phyloP scores from a whole-genome alignment of 2,329 filamentous ascomycete species.

The Seiridium cupressi region DNA sequence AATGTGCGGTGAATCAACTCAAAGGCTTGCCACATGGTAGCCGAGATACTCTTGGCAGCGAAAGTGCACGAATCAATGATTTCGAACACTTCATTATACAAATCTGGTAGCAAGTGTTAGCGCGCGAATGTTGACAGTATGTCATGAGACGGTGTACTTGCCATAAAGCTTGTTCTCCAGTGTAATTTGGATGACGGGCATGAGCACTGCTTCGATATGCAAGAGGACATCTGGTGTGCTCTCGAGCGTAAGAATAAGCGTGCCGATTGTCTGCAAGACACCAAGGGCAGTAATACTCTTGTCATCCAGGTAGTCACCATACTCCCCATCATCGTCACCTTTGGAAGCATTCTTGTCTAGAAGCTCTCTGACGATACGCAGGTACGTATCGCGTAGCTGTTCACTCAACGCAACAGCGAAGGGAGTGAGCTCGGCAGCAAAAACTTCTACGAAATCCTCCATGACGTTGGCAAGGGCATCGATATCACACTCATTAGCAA shows the following conservation, averaged over 20 bases:
- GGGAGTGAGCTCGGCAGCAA: slow-evolving; percentile 92
- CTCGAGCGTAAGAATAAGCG: slow-evolving; percentile 92
- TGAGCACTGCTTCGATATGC: slow-evolving; percentile 91
- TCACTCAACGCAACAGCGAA: slow-evolving; percentile 96
- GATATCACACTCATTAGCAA: slow-evolving; percentile 97
- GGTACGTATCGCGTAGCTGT: slow-evolving; percentile 92
- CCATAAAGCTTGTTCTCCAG: slow-evolving; percentile 96
- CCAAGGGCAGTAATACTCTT: slow-evolving; percentile 98
- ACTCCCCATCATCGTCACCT: slow-evolving; percentile 73
- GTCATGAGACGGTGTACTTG: slow-evolving; percentile 33
- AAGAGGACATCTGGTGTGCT: slow-evolving; percentile 94
- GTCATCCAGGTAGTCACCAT: slow-evolving; percentile 91
- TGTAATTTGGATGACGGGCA: slow-evolving; percentile 95
- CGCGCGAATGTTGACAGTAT: slow-evolving; percentile 7
- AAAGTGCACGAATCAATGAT: slow-evolving; percentile 99
- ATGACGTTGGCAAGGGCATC: slow-evolving; percentile 97
- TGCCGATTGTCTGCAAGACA: slow-evolving; percentile 96
- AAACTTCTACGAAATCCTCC: slow-evolving; percentile 99
- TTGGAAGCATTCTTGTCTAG: slow-evolving; percentile 82
- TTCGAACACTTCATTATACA: slow-evolving; percentile 98
- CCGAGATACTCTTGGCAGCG: slow-evolving; percentile 90
- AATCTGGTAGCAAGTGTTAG: slow-evolving; percentile 48
- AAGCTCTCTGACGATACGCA: slow-evolving; percentile 88
- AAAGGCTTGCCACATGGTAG: slow-evolving; percentile 98
- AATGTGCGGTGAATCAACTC: slow-evolving; percentile 96